Conservation (phyloP, 139 green algal genomes). For the Pseudopediastrum boryanum region DNA sequence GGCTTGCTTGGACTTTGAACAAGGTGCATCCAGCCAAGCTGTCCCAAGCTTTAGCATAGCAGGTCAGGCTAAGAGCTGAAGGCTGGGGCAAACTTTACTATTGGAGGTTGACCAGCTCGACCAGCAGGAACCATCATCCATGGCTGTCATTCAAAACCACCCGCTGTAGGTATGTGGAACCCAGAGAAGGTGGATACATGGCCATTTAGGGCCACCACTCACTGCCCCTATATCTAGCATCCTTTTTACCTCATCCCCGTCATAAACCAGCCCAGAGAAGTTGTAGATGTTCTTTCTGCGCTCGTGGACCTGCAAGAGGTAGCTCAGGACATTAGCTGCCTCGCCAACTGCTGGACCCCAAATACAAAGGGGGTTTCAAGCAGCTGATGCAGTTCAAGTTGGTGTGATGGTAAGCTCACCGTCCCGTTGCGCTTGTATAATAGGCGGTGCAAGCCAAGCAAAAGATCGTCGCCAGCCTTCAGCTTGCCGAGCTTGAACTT, state of each 20-base stretch:
- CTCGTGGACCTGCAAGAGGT: slow-evolving; percentile 41
- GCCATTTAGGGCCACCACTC: too few species aligned
- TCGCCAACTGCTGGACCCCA: neutral
- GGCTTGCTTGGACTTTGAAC: too few species aligned
- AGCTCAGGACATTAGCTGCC: neutral
- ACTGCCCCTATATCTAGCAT: too few species aligned
- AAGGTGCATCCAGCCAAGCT: too few species aligned
- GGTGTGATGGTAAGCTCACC: slow-evolving; percentile 29
- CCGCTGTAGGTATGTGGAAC: too few species aligned
- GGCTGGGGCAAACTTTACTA: too few species aligned
- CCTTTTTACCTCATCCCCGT: slow-evolving; percentile 50
- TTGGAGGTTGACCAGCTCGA: too few species aligned
- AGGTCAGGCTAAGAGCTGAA: too few species aligned
- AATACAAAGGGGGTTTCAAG: neutral
- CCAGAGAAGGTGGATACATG: too few species aligned
- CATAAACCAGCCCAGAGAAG: slow-evolving; percentile 70
- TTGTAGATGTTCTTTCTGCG: slow-evolving; percentile 69
- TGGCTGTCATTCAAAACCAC: too few species aligned
- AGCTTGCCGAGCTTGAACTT: slow-evolving; percentile 74
- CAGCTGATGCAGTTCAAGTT: neutral
- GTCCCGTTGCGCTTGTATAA: slow-evolving; percentile 68
- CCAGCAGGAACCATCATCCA: too few species aligned
- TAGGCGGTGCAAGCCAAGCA: slow-evolving; percentile 63
- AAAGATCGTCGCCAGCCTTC: slow-evolving; percentile 62
- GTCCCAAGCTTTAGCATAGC: too few species aligned